These are phyloP conservation scores for Sechiopsis laciniata DNA, from an alignment of 306 rosid genomes.

Conservation along the genomic window DNA sequence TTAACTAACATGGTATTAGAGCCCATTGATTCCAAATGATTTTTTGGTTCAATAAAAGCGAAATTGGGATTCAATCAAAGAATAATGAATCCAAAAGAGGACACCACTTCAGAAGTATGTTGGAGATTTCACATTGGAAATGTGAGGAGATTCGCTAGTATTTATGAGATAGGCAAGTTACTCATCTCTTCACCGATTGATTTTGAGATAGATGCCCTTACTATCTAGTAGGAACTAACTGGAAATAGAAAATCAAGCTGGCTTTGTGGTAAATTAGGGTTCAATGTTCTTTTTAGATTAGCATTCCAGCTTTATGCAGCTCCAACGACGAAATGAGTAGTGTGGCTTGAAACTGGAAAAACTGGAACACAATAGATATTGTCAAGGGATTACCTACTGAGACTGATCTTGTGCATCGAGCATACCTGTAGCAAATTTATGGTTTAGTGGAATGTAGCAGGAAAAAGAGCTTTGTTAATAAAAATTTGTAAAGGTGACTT, in stretches of 20 bases:
- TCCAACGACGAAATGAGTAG: not conserved
- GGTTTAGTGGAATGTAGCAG: constrained; percentile 22
- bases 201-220: not conserved
- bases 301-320: not conserved
- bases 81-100: no score
- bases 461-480: constrained; percentile 14
- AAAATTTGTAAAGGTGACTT: not conserved
- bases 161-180: no score
- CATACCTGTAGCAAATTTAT: constrained; percentile 41
- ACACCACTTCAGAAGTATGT: no score
- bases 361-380: not conserved
- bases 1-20: no score
- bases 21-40: no score
- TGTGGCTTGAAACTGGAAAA: not conserved
- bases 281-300: not conserved
- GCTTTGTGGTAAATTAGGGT: not conserved
- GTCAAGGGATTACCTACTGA: constrained; percentile 41
- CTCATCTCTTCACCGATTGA: no score
- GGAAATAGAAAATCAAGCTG: not conserved
- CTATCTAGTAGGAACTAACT: not conserved
- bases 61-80: no score
- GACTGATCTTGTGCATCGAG: constrained; percentile 64
- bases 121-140: no score
- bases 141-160: no score
- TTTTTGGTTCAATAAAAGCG: no score